Percentiles rank a stretch among this genome's conserved stretches.
Conservation (phyloP, 2,329 filamentous ascomycete species). For the Fusarium sp. region DNA sequence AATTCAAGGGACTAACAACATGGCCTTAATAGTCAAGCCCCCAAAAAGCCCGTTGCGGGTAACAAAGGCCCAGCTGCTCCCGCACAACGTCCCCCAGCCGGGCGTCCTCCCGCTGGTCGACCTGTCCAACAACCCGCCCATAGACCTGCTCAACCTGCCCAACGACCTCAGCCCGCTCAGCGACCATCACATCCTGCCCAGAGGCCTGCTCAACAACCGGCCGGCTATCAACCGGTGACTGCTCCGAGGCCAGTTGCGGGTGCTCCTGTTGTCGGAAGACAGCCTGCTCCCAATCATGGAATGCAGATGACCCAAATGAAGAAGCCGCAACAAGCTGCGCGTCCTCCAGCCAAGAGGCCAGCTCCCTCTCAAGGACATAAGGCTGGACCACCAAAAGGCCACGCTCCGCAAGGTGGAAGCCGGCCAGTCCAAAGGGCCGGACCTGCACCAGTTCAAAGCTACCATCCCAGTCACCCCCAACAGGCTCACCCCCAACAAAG, state of each 20-base stretch:
- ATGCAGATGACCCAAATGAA: conserved; percentile 25
- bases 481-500: neutral
- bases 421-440: neutral
- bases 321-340: conserved; percentile 3
- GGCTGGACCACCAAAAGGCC: neutral
- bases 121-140: neutral
- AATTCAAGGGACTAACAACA: neutral
- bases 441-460: neutral
- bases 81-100: neutral
- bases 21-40: neutral
- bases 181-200: neutral
- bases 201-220: neutral
- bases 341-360: neutral
- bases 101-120: neutral
- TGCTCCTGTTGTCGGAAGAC: conserved; percentile 8
- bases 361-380: neutral
- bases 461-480: neutral
- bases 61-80: neutral
- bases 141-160: neutral
- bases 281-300: conserved; percentile 1
- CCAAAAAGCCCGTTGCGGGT: neutral
- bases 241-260: conserved; percentile 3
- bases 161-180: neutral
- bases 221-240: conserved; percentile 1
- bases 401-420: neutral